These are phyloP conservation scores for Boletus vermiculosoides DNA, from an alignment of 768 basidiomycete species.

Conservation along the genomic window DNA sequence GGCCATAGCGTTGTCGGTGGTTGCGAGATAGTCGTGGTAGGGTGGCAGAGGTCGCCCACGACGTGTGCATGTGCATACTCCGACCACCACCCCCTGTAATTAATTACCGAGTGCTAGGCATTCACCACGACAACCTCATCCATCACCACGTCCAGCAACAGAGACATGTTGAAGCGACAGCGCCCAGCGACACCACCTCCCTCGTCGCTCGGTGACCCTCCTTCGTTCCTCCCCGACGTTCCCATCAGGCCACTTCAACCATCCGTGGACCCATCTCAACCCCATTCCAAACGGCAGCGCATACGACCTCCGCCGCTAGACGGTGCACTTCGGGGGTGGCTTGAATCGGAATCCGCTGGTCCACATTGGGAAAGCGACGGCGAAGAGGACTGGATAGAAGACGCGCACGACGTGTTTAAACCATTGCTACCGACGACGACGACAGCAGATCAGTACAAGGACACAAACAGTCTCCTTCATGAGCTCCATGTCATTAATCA, in stretches of 20 bases:
- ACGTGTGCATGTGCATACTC: conserved; percentile 18
- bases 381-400: conserved; percentile 35
- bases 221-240: conserved; percentile 17
- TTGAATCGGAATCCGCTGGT: conserved; percentile 1
- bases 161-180: conserved; percentile 54
- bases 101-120: not conserved
- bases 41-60: conserved; percentile 22
- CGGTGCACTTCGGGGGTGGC: conserved; percentile 51
- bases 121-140: not conserved
- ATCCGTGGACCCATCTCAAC: conserved; percentile 11
- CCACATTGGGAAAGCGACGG: conserved; percentile 27
- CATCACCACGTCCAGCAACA: conserved; percentile 8
- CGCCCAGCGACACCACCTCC: conserved; percentile 46
- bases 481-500: conserved; percentile 69
- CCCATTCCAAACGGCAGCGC: conserved; percentile 54
- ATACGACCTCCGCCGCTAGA: conserved; percentile 51
- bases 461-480: conserved; percentile 63
- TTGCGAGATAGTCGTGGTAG: not conserved
- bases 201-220: conserved; percentile 30
- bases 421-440: conserved; percentile 1
- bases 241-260: conserved; percentile 12
- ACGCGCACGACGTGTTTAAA: conserved; percentile 36
- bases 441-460: conserved; percentile 47
- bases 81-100: conserved; percentile 20
- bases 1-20: conserved; percentile 36